phyloP scores from a whole-genome alignment of 2,329 filamentous ascomycete species.

The Gaeumannomyces sp. region DNA sequence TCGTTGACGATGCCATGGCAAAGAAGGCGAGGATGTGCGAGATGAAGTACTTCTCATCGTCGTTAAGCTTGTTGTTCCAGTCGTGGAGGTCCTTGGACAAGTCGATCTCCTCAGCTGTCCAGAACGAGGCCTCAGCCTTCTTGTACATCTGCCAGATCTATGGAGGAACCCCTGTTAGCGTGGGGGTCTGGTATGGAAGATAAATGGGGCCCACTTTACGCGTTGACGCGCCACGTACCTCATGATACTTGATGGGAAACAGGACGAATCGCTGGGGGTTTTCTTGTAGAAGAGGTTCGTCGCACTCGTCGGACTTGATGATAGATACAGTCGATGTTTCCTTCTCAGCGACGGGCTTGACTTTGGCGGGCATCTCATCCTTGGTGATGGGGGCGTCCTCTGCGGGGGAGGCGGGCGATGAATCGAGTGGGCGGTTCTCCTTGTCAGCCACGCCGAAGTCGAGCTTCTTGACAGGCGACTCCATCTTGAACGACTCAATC shows the following conservation, averaged over 20 bases:
- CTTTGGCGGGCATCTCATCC: conserved; percentile 45
- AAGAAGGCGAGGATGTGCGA: conserved; percentile 99
- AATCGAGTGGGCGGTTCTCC: conserved; percentile 64
- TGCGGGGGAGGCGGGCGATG: conserved; percentile 43
- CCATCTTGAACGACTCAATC: conserved; percentile 86
- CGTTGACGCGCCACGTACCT: conserved; percentile 69
- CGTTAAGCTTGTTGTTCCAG: conserved; percentile 96
- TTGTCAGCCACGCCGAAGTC: conserved; percentile 70
- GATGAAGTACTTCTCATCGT: conserved; percentile 97
- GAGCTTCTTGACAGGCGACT: conserved; percentile 87
- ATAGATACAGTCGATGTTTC: conserved; percentile 35
- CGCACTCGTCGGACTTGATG: conserved; percentile 63
- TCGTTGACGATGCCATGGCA: conserved; percentile 98
- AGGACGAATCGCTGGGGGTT: conserved; percentile 95
- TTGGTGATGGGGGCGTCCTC: conserved; percentile 48
- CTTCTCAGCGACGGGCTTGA: conserved; percentile 39
- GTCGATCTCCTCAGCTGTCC: conserved; percentile 99
- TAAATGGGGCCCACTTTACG: conserved; percentile 53
- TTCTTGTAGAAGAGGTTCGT: conserved; percentile 90
- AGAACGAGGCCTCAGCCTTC: conserved; percentile 99
- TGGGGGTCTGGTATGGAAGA: conserved; percentile 18
- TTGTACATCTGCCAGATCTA: conserved; percentile 99
- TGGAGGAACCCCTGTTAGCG: conserved; percentile 31
- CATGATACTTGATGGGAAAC: conserved; percentile 98
- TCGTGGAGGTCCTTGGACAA: conserved; percentile 98